A percentile compares a stretch with the other conserved stretches of the same genome.
phyloP scores from a whole-genome alignment of 306 rosid genomes.

The Lablab purpureus region DNA sequence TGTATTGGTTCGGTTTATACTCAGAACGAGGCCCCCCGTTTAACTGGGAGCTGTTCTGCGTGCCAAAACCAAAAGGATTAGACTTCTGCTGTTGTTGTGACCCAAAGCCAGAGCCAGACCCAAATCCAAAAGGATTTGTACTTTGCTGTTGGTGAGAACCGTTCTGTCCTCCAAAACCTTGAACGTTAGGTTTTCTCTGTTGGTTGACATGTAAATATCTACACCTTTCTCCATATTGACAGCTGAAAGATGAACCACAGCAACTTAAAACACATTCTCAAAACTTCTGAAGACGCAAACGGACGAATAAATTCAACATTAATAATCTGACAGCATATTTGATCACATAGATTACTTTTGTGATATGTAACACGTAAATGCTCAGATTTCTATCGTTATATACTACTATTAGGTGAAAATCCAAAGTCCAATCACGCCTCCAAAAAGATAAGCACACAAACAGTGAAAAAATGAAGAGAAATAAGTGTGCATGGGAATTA shows the following conservation, averaged over 20 bases:
- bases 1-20: constrained; percentile 57
- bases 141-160: constrained; percentile 43
- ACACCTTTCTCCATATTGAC: constrained; percentile 81
- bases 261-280: background rate
- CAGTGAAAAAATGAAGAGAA: background rate
- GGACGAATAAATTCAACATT: background rate
- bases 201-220: constrained; percentile 61
- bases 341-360: background rate
- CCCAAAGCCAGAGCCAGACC: constrained; percentile 46
- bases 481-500: background rate
- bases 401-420: background rate
- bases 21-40: constrained; percentile 49
- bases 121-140: constrained; percentile 64
- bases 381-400: background rate
- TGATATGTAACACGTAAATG: background rate
- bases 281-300: background rate
- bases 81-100: constrained; percentile 56
- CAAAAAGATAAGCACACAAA: background rate
- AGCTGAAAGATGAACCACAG: constrained; percentile 57
- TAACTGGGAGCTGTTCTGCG: constrained; percentile 58
- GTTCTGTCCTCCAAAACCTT: constrained; percentile 45
- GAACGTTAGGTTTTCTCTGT: constrained; percentile 56
- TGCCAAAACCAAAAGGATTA: constrained; percentile 88
- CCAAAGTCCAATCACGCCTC: background rate
- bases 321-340: background rate